Evolutionary conservation across 257 asterid genomes (phyloP).

Genomic region (Penstemon eatonii): DNA sequence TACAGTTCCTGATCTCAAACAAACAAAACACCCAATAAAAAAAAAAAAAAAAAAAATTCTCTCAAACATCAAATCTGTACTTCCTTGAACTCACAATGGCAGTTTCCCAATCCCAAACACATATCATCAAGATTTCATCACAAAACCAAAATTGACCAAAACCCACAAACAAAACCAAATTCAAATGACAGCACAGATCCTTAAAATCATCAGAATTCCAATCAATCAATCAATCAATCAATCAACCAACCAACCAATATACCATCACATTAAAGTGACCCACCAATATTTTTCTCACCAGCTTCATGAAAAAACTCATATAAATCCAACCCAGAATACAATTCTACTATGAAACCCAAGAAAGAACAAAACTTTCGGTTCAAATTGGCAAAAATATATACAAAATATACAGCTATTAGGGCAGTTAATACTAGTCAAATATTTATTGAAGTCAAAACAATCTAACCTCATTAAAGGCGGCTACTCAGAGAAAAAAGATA

Average conservation of each 20-base stretch:
- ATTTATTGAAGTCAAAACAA: constrained; percentile 44
- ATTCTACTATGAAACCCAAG: constrained; percentile 12
- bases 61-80: constrained; percentile 2
- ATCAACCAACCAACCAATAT: neutral
- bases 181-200: constrained; percentile 29
- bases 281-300: constrained; percentile 7
- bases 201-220: constrained; percentile 10
- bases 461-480: constrained; percentile 46
- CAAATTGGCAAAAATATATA: constrained; percentile 15
- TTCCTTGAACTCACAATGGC: constrained; percentile 22
- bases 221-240: constrained; percentile 9
- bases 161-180: constrained; percentile 28
- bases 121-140: constrained; percentile 21
- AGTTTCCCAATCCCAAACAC: constrained; percentile 18
- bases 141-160: constrained; percentile 27
- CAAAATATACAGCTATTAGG: neutral
- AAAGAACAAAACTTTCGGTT: constrained; percentile 27
- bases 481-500: constrained; percentile 25
- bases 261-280: neutral
- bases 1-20: neutral
- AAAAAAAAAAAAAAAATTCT: neutral
- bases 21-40: neutral
- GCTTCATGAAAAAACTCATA: constrained; percentile 23
- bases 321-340: constrained; percentile 16
- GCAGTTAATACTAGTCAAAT: constrained; percentile 33